These are phyloP conservation scores for Lentinula edodes DNA, from an alignment of 768 basidiomycete genomes.

Conservation along the genomic window DNA sequence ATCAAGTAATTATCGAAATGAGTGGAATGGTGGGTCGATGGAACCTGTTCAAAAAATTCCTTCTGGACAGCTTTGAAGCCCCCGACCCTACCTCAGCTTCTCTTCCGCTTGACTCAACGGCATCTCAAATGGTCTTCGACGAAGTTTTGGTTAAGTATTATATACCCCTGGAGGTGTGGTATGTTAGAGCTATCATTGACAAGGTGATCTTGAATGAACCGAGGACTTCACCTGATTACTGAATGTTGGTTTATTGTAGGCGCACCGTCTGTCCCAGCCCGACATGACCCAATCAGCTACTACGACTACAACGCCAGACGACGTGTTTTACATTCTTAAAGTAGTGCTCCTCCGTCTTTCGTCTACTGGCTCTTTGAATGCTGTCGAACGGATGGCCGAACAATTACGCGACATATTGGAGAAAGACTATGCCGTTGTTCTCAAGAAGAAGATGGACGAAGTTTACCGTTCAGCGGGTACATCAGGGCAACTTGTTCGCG, in stretches of 20 bases:
- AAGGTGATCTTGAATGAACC: constrained; percentile 47
- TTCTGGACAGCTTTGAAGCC: constrained; percentile 69
- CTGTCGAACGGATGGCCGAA: constrained; percentile 53
- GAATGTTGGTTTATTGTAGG: constrained; percentile 38
- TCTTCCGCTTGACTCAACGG: constrained; percentile 36
- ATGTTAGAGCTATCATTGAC: constrained; percentile 77
- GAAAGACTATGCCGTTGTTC: constrained; percentile 72
- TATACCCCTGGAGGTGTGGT: constrained; percentile 89
- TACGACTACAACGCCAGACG: constrained; percentile 81
- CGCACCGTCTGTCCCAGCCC: constrained; percentile 76
- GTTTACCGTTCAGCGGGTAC: constrained; percentile 60
- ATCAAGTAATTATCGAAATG: constrained; percentile 82
- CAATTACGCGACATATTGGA: constrained; percentile 75
- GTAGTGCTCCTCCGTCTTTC: constrained; percentile 71
- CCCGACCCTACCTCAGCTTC: not conserved
- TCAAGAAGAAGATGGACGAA: constrained; percentile 83
- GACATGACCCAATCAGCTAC: constrained; percentile 61
- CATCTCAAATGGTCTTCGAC: constrained; percentile 56
- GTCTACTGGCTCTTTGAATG: constrained; percentile 64
- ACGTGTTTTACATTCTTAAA: constrained; percentile 94
- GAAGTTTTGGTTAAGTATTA: constrained; percentile 71
- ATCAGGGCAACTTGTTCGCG: constrained; percentile 40
- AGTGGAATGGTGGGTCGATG: constrained; percentile 90
- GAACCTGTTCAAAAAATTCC: constrained; percentile 85
- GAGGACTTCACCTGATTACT: not conserved